Conservation (phyloP, 179 eudicot species). For the Drosera spatulata region DNA sequence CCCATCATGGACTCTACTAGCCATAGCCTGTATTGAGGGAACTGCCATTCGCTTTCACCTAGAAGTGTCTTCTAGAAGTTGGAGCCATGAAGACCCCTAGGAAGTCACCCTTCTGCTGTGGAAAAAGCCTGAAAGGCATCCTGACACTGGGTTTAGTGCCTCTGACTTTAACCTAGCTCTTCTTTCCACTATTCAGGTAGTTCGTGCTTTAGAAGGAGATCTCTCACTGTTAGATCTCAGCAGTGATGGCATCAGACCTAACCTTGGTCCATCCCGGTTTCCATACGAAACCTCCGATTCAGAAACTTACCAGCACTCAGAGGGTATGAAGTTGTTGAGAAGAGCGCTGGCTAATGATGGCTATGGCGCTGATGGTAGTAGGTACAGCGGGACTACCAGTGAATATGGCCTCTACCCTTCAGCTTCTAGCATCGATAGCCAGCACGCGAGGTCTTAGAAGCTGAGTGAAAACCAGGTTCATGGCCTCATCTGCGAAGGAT, state of each 20-base stretch:
- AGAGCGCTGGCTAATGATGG: conserved; percentile 59
- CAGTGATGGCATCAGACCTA: conserved; percentile 83
- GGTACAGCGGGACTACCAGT: conserved; percentile 67
- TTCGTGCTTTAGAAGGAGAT: conserved; percentile 92
- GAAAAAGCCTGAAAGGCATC: no score
- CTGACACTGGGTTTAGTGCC: no score
- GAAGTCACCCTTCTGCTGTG: no score
- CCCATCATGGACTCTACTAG: no score
- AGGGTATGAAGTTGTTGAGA: conserved; percentile 70
- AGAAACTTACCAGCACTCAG: conserved; percentile 60
- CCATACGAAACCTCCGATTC: conserved; percentile 72
- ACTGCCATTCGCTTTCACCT: no score
- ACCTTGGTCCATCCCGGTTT: conserved; percentile 62
- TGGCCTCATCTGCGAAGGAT: no score
- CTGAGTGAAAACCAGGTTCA: no score
- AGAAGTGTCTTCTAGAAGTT: no score
- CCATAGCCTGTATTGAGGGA: no score
- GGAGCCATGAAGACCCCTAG: no score
- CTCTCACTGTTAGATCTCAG: conserved; percentile 72
- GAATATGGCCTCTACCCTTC: conserved; percentile 73
- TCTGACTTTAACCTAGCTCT: no score
- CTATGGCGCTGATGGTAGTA: conserved; percentile 46
- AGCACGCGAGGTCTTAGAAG: no score
- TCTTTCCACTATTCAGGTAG: conserved; percentile 36
- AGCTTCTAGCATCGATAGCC: conserved; percentile 44